A percentile compares a stretch with the other conserved stretches of the same genome.
phyloP scores from a whole-genome alignment of 306 rosid genomes.

The Quercus dentata region DNA sequence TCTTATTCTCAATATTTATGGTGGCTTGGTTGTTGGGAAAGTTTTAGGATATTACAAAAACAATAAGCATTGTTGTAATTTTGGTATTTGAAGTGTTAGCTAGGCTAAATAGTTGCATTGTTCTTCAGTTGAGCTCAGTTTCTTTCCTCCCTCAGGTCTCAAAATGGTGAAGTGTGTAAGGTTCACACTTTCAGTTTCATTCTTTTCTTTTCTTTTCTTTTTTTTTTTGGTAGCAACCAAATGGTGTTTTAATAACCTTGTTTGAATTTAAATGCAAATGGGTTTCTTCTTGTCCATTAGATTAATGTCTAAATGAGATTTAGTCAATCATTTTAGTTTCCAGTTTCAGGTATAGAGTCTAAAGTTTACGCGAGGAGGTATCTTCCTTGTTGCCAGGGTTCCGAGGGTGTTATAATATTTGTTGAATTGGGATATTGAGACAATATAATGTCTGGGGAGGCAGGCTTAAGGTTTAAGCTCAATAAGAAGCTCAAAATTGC shows the following conservation, averaged over 20 bases:
- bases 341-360: not conserved
- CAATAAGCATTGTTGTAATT: not conserved
- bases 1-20: not conserved
- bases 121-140: not conserved
- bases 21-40: not conserved
- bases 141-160: not conserved
- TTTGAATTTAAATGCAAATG: not conserved
- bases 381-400: not conserved
- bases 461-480: conserved; percentile 28
- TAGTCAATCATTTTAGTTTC: not conserved
- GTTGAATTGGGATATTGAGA: not conserved
- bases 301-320: not conserved
- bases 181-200: not conserved
- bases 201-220: not conserved
- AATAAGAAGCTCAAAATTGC: conserved; percentile 33
- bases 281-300: not conserved
- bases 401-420: not conserved
- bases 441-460: conserved; percentile 35
- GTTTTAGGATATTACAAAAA: not conserved
- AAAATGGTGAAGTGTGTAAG: not conserved
- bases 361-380: not conserved
- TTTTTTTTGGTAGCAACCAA: not conserved
- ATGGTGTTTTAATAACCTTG: not conserved
- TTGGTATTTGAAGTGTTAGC: not conserved
- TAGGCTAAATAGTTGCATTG: not conserved